Conservation (phyloP, 1,139 yeast species). For the Yamadazyma triangularis region DNA sequence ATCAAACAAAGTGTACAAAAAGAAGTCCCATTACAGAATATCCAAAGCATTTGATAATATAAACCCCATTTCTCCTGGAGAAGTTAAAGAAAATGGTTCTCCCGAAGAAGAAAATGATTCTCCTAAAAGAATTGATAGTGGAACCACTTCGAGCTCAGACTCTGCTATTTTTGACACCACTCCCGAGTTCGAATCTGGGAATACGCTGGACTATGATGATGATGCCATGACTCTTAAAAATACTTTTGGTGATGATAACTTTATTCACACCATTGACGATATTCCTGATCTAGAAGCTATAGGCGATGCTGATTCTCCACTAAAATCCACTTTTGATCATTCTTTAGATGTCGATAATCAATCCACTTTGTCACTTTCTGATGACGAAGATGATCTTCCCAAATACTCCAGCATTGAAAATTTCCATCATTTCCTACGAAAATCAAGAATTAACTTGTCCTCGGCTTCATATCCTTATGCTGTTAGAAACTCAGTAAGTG, state of each 20-base stretch:
- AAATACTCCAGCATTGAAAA: slow-evolving; percentile 15
- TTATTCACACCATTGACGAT: too few species aligned
- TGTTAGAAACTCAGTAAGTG: slow-evolving; percentile 18
- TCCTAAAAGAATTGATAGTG: too few species aligned
- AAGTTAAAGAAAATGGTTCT: too few species aligned
- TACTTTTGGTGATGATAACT: slow-evolving; percentile 9
- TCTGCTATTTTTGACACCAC: background rate
- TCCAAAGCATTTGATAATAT: slow-evolving; percentile 32
- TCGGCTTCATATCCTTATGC: slow-evolving; percentile 29
- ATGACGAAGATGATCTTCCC: slow-evolving; percentile 2
- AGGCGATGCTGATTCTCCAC: background rate
- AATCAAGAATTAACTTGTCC: slow-evolving; percentile 28
- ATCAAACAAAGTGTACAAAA: slow-evolving; percentile 30
- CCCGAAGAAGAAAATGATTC: too few species aligned
- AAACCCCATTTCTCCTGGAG: slow-evolving; percentile 26
- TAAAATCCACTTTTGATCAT: background rate
- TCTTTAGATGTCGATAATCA: slow-evolving; percentile 6
- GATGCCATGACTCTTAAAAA: too few species aligned
- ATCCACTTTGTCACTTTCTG: slow-evolving; percentile 12
- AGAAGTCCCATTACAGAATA: slow-evolving; percentile 38
- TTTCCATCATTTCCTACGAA: slow-evolving; percentile 31
- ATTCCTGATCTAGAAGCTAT: slow-evolving; percentile 8
- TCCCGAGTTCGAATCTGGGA: background rate
- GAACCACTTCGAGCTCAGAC: background rate
- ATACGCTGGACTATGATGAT: too few species aligned